Base-by-base conservation (phyloP, 2,329 filamentous ascomycete species). In the Aspergillus awamori region DNA sequence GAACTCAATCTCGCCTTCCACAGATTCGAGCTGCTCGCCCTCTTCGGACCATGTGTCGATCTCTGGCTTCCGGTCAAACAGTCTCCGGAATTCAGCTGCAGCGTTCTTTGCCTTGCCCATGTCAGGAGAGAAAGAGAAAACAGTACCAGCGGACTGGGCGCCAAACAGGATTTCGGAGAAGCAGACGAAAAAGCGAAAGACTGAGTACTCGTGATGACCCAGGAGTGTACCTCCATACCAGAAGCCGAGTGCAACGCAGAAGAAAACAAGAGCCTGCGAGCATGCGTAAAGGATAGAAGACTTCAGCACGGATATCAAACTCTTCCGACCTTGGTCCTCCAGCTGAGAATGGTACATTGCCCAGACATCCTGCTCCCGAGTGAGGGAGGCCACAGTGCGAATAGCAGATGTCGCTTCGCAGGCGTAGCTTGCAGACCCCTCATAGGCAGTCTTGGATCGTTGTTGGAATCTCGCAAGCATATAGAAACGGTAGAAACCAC, bases 381-480 rank as follows among this genome's bases (percentile, higher is more conserved):
- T 97, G 48, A 99, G 84, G 8, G 92, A 91, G 4, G 93, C 94
- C 8, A 98, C 93, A 2, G 95, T 98, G 55, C 94, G 90, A 67
- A 98, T 97, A 6, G 93, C 91, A 2, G 92, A 93, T 33, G 96
- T 96, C 47, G 93, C 93, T 77, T 99, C 95, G 51, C 93, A 95
- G 10, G 95, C 95, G 72, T 90, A 96, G 59, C 89, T 89, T 7
- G 94, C 94, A 61, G 92, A 94, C 60, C 84, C 81, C 72, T 92
- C 85, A 73, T 98, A 93, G 4, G 92, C 89, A 66, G 83, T 82
- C 81, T 95, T 96, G 1, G 92, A 89, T 24, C 91, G 89, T 39
- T 83, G 84, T 78, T 91, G 90, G 80, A 92, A 97, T 65, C 87
- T 85, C 1, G 91, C 88, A 22, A 96, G 84, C 78, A 95, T 88